Percentiles rank a stretch among this genome's conserved stretches.
phyloP scores from a whole-genome alignment of 2,329 filamentous ascomycete species.

The Zymoseptoria tritici region DNA sequence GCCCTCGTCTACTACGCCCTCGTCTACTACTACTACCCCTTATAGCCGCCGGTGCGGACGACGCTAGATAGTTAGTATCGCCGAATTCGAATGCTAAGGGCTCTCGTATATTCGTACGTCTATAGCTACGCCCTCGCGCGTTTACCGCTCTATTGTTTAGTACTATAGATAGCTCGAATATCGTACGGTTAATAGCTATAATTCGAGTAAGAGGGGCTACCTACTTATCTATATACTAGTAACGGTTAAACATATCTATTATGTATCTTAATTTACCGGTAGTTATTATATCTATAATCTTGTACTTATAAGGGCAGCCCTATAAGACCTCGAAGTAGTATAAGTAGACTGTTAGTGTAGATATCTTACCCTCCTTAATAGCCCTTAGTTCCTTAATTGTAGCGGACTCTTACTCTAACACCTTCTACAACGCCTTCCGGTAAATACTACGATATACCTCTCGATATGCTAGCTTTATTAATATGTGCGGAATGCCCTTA shows the following conservation, averaged over 20 bases:
- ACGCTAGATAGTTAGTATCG: not conserved
- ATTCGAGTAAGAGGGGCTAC: not conserved
- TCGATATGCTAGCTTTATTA: not conserved
- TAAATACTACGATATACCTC: not conserved
- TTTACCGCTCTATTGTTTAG: not conserved
- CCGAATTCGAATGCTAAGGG: not conserved
- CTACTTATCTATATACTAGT: not conserved
- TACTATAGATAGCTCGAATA: not conserved
- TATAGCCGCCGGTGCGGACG: not conserved
- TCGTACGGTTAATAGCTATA: not conserved
- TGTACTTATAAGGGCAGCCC: not conserved
- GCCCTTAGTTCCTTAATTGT: not conserved
- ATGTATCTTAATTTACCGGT: not conserved
- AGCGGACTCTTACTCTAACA: not conserved
- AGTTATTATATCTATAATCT: not conserved
- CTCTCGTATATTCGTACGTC: not conserved
- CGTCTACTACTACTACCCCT: too few relatives aligned
- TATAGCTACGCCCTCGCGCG: not conserved
- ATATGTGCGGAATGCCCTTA: not conserved
- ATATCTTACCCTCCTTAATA: not conserved
- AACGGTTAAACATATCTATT: not conserved
- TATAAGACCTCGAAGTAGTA: not conserved
- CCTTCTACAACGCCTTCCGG: not conserved
- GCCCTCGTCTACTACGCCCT: too few relatives aligned
- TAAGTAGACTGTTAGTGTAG: not conserved